These are phyloP conservation scores for Cercospora canescens DNA, from an alignment of 2,329 filamentous ascomycete genomes.

Conservation along the genomic window DNA sequence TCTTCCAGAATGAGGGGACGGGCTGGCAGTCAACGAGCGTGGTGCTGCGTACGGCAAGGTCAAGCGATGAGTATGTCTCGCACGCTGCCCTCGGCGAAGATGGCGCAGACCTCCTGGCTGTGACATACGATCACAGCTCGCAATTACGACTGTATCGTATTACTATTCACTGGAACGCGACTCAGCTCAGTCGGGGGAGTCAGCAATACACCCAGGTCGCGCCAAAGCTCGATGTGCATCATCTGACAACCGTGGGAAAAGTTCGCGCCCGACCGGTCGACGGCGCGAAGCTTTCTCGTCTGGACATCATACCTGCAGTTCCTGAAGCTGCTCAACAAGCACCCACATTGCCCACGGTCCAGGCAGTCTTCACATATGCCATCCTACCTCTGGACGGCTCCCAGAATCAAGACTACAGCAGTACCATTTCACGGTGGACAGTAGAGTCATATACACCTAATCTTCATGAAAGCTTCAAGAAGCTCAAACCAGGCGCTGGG, in stretches of 20 bases:
- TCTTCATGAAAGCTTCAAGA: constrained; percentile 40
- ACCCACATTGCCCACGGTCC: constrained; percentile 53
- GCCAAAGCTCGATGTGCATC: constrained; percentile 32
- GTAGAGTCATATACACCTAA: constrained; percentile 52
- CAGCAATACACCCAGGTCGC: constrained; percentile 29
- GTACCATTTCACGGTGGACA: constrained; percentile 81
- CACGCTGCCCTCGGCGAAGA: constrained; percentile 69
- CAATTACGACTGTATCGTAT: constrained; percentile 75
- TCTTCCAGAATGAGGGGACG: constrained; percentile 73
- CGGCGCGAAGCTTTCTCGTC: constrained; percentile 27
- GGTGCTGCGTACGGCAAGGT: constrained; percentile 52
- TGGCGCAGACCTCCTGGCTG: constrained; percentile 60
- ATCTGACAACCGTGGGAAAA: constrained; percentile 29
- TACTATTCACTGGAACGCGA: constrained; percentile 69
- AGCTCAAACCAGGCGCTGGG: constrained; percentile 29
- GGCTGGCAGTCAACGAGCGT: constrained; percentile 68
- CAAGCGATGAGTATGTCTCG: constrained; percentile 67
- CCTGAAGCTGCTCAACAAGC: constrained; percentile 56
- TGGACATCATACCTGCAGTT: constrained; percentile 48
- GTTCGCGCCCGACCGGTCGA: constrained; percentile 30
- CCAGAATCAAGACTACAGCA: constrained; percentile 67
- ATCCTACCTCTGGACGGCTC: constrained; percentile 37
- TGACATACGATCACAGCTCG: constrained; percentile 67
- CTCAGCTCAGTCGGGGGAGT: constrained; percentile 37
- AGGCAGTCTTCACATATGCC: constrained; percentile 69